A percentile compares a stretch with the other conserved stretches of the same genome.
These are phyloP conservation scores for Fusarium begoniae DNA, from an alignment of 2,329 filamentous ascomycete species.

Conservation along the genomic window DNA sequence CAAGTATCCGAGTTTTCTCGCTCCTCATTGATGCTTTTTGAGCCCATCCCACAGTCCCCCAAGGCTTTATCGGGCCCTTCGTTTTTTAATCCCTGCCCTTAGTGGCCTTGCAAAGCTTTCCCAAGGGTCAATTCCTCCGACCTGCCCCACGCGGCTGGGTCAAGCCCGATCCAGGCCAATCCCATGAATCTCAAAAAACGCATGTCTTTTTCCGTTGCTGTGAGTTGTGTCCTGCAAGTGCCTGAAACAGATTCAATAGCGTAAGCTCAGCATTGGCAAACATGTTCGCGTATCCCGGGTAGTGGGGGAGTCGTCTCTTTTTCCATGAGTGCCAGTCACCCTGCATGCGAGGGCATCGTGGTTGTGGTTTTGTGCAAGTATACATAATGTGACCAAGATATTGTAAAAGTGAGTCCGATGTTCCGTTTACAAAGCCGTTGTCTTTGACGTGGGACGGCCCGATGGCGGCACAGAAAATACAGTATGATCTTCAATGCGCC, in stretches of 20 bases:
- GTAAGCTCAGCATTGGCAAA: conserved; percentile 32
- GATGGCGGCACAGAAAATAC: conserved; percentile 7
- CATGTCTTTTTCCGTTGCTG: conserved; percentile 14
- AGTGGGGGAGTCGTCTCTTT: conserved; percentile 20
- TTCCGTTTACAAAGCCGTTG: conserved; percentile 1
- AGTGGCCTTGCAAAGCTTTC: conserved; percentile 12
- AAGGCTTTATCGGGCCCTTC: conserved; percentile 22
- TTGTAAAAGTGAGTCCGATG: conserved; percentile 4
- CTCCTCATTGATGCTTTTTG: conserved; percentile 32
- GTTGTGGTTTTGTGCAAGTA: conserved; percentile 6
- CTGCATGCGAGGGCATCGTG: conserved; percentile 17
- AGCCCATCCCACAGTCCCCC: conserved; percentile 25
- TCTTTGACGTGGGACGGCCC: background rate
- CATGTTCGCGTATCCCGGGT: conserved; percentile 27
- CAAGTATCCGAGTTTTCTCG: conserved; percentile 22
- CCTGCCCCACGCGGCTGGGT: conserved; percentile 23
- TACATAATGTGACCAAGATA: background rate
- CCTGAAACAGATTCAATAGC: conserved; percentile 29
- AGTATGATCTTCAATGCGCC: conserved; percentile 5
- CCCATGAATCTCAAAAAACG: conserved; percentile 2
- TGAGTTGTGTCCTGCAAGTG: conserved; percentile 20
- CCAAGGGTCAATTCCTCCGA: conserved; percentile 23
- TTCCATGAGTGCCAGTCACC: conserved; percentile 8
- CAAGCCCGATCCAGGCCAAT: conserved; percentile 24
- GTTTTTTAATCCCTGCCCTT: conserved; percentile 23